phyloP scores from a whole-genome alignment of 1,284 basidiomycete genomes.

The Ceratobasidium sp. region DNA sequence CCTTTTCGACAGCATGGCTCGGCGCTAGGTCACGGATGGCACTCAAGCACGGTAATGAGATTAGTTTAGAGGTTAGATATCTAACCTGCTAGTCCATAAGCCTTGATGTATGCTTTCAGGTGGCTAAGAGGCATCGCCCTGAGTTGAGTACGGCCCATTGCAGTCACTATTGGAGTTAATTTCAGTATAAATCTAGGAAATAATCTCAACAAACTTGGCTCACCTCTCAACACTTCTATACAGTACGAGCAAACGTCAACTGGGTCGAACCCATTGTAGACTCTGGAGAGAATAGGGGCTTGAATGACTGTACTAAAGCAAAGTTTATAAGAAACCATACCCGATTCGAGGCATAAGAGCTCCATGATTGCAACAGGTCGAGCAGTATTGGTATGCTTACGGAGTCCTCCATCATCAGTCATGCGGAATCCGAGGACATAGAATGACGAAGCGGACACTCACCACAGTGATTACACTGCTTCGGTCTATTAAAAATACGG shows the following conservation, averaged over 20 bases:
- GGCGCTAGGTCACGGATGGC: not conserved
- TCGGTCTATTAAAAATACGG: slow-evolving; percentile 19
- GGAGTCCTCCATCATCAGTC: not conserved
- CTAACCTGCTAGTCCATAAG: slow-evolving; percentile 31
- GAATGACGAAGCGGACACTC: not conserved
- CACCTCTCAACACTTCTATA: slow-evolving; percentile 31
- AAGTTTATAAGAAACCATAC: not conserved
- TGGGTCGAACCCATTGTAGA: slow-evolving; percentile 35
- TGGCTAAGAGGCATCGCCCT: slow-evolving; percentile 28
- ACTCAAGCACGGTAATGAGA: too few species aligned
- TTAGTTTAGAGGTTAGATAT: not conserved
- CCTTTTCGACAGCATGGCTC: slow-evolving; percentile 28
- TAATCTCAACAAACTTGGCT: not conserved
- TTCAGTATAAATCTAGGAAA: not conserved
- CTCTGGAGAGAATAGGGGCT: not conserved
- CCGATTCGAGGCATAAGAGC: slow-evolving; percentile 34
- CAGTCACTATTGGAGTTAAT: not conserved
- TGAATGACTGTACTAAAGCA: not conserved
- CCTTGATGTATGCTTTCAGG: slow-evolving; percentile 30
- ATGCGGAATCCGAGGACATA: too few species aligned
- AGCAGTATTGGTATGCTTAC: slow-evolving; percentile 20
- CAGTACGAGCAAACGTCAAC: slow-evolving; percentile 35
- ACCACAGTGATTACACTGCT: slow-evolving; percentile 31
- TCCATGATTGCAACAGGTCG: slow-evolving; percentile 21
- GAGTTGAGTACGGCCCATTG: slow-evolving; percentile 12